These are phyloP conservation scores for Fusarium siculi DNA, from an alignment of 2,329 filamentous ascomycete species.

Conservation along the genomic window DNA sequence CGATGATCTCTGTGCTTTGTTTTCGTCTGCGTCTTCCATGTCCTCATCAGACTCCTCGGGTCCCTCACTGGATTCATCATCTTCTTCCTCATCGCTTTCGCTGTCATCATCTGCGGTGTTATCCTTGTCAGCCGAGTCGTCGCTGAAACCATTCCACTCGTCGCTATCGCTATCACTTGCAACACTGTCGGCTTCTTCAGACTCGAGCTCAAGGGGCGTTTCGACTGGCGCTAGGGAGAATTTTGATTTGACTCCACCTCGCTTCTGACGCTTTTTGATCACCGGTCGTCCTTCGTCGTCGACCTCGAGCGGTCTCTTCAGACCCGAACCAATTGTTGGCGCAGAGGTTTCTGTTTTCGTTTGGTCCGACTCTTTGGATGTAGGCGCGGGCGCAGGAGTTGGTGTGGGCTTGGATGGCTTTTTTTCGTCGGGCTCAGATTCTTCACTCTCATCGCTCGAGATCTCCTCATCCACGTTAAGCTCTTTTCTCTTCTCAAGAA, in stretches of 20 bases:
- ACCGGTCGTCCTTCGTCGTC: constrained; percentile 83
- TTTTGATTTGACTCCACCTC: constrained; percentile 69
- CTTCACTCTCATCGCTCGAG: constrained; percentile 32
- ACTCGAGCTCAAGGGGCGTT: constrained; percentile 49
- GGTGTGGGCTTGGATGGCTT: background rate
- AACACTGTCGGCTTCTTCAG: constrained; percentile 40
- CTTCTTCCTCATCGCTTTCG: constrained; percentile 41
- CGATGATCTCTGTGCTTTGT: constrained; percentile 55
- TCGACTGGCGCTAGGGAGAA: constrained; percentile 56
- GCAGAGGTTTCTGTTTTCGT: constrained; percentile 7
- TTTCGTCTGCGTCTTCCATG: constrained; percentile 46
- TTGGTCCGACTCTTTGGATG: background rate
- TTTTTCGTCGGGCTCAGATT: constrained; percentile 7
- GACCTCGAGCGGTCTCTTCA: constrained; percentile 87
- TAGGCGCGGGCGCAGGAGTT: background rate
- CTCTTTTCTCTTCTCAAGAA: constrained; percentile 58
- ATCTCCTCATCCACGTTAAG: constrained; percentile 43
- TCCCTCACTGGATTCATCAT: constrained; percentile 42
- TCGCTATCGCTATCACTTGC: constrained; percentile 50
- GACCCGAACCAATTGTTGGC: constrained; percentile 72
- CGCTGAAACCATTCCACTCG: constrained; percentile 73
- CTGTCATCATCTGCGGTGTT: constrained; percentile 43
- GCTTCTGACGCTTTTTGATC: constrained; percentile 83
- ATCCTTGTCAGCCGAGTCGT: constrained; percentile 50
- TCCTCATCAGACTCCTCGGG: constrained; percentile 47